A percentile compares a stretch with the other conserved stretches of the same genome.
Evolutionary conservation across 129 eudicot genomes (phyloP).

Genomic region (Helianthus tuberosus): DNA sequence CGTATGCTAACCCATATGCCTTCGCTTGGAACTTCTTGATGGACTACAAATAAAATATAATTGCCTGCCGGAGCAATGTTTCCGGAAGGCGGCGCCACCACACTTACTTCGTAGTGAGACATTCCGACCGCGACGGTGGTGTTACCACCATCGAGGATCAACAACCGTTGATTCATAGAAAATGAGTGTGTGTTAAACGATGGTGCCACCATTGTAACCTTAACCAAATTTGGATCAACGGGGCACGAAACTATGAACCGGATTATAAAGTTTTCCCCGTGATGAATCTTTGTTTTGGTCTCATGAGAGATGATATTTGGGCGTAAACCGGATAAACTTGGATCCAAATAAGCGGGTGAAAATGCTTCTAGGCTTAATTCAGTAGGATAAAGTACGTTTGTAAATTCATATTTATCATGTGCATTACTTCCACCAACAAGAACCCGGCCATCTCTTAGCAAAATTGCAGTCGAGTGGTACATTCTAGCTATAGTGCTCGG

Average conservation of each 20-base stretch:
- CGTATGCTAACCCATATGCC: slow-evolving; percentile 70
- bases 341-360: slow-evolving; percentile 61
- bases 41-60: slow-evolving; percentile 69
- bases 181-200: slow-evolving; percentile 77
- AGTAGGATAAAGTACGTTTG: slow-evolving; percentile 57
- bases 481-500: slow-evolving; percentile 55
- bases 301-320: slow-evolving; percentile 52
- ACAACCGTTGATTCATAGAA: slow-evolving; percentile 79
- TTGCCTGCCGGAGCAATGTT: slow-evolving; percentile 70
- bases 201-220: slow-evolving; percentile 86
- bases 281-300: slow-evolving; percentile 31
- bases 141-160: slow-evolving; percentile 45
- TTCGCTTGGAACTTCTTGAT: slow-evolving; percentile 67
- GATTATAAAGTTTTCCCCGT: slow-evolving; percentile 39
- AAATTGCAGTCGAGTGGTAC: slow-evolving; percentile 69
- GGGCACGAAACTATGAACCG: slow-evolving; percentile 41
- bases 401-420: slow-evolving; percentile 53
- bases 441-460: slow-evolving; percentile 72
- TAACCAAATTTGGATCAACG: slow-evolving; percentile 34
- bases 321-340: slow-evolving; percentile 39
- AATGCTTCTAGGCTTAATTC: slow-evolving; percentile 79
- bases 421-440: slow-evolving; percentile 78
- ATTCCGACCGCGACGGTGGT: slow-evolving; percentile 32
- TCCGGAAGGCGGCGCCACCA: slow-evolving; percentile 47
- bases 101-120: slow-evolving; percentile 44